Evolutionary conservation across 495 filamentous ascomycete genomes (phyloP).

Genomic region (Hypoxylon cercidicola): DNA sequence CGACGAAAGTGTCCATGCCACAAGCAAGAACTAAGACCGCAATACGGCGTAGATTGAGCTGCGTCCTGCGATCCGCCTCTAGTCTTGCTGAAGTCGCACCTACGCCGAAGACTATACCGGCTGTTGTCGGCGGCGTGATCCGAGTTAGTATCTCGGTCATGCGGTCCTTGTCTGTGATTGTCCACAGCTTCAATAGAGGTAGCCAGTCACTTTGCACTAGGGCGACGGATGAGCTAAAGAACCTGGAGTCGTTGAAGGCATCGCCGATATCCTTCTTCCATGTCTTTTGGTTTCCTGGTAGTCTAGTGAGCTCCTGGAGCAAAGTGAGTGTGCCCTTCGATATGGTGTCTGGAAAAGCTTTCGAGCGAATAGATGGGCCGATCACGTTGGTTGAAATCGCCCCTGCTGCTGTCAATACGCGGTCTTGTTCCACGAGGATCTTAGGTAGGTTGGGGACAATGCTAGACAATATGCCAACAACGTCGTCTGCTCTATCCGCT

Average conservation of each 20-base stretch:
- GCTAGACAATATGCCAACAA: constrained; percentile 79
- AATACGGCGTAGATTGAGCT: constrained; percentile 88
- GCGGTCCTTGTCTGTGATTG: constrained; percentile 85
- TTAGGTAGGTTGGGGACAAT: constrained; percentile 87
- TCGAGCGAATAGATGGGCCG: constrained; percentile 82
- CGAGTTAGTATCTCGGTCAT: constrained; percentile 82
- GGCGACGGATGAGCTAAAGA: constrained; percentile 74
- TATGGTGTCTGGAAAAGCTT: constrained; percentile 88
- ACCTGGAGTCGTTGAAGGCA: constrained; percentile 88
- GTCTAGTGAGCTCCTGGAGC: constrained; percentile 77
- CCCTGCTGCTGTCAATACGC: constrained; percentile 77
- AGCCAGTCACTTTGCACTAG: constrained; percentile 82
- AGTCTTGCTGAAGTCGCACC: constrained; percentile 92
- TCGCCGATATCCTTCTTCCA: constrained; percentile 95
- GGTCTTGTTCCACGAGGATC: constrained; percentile 86
- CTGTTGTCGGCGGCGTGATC: constrained; percentile 87
- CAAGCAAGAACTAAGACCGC: constrained; percentile 79
- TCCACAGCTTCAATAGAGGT: constrained; percentile 83
- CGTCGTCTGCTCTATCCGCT: constrained; percentile 70
- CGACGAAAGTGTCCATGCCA: constrained; percentile 78
- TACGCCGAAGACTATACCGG: constrained; percentile 97
- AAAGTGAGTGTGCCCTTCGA: constrained; percentile 75
- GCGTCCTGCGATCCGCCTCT: constrained; percentile 92
- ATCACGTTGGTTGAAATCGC: constrained; percentile 87
- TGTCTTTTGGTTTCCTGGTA: constrained; percentile 81